Conservation (phyloP, 352 stramenopile species). For the Peronospora farinosa region DNA sequence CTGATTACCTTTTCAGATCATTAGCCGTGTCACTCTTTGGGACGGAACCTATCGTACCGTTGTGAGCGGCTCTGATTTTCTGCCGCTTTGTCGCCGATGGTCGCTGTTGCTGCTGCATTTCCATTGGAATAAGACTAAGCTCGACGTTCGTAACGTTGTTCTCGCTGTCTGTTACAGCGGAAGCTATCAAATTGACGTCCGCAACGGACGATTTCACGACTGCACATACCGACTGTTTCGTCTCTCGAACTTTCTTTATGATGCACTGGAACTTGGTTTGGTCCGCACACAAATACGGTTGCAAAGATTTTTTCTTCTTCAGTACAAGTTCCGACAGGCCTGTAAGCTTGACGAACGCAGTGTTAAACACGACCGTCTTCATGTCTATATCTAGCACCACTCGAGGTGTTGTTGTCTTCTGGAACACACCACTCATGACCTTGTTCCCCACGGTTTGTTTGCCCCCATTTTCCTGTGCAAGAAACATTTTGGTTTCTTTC, state of each 20-base stretch:
- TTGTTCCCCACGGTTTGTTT: conserved; percentile 24
- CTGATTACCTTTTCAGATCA: background rate
- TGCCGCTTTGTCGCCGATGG: background rate
- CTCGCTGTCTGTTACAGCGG: conserved; percentile 41
- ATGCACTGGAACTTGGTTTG: conserved; percentile 37
- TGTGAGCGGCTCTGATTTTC: conserved; percentile 2
- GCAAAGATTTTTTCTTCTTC: conserved; percentile 60
- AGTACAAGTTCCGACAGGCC: conserved; percentile 37
- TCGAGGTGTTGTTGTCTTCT: conserved; percentile 53
- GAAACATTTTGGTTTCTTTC: conserved; percentile 43
- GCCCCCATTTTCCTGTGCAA: conserved; percentile 13
- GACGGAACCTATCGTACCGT: conserved; percentile 2
- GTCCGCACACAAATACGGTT: conserved; percentile 45
- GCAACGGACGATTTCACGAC: conserved; percentile 27
- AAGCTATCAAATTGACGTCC: conserved; percentile 41
- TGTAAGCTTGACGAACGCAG: conserved; percentile 47
- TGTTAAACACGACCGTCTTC: conserved; percentile 53
- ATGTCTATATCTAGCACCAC: conserved; percentile 53
- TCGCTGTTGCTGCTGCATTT: conserved; percentile 4
- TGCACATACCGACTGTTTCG: conserved; percentile 41
- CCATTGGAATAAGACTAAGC: conserved; percentile 51
- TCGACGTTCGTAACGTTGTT: conserved; percentile 54
- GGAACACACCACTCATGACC: conserved; percentile 42
- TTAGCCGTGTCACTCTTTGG: background rate
- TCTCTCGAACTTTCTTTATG: conserved; percentile 37